Evolutionary conservation across 2,329 filamentous ascomycete genomes (phyloP).

Genomic region (Cladorrhinum sp.): DNA sequence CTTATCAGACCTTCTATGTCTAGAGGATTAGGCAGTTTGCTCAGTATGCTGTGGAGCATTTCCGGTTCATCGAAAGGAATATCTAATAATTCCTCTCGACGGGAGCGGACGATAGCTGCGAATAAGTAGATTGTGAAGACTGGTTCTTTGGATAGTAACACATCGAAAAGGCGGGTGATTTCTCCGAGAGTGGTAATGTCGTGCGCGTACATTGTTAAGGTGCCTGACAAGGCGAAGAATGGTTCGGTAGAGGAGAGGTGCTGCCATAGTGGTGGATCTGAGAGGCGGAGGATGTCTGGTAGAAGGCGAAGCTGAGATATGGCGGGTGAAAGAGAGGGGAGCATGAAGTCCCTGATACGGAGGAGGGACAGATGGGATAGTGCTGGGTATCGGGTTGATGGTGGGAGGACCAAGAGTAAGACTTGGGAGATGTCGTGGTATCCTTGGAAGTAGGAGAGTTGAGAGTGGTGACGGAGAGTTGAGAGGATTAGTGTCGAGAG

Average conservation of each 20-base stretch:
- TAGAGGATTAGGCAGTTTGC: slow-evolving; percentile 78
- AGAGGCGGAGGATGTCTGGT: slow-evolving; percentile 71
- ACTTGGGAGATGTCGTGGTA: slow-evolving; percentile 99
- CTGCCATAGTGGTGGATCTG: slow-evolving; percentile 66
- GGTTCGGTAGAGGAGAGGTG: slow-evolving; percentile 80
- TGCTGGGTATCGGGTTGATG: slow-evolving; percentile 56
- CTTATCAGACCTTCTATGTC: slow-evolving; percentile 75
- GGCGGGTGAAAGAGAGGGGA: slow-evolving; percentile 78
- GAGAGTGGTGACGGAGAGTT: slow-evolving; percentile 75
- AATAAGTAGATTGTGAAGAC: slow-evolving; percentile 89
- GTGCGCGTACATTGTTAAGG: slow-evolving; percentile 93
- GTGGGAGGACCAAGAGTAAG: slow-evolving; percentile 77
- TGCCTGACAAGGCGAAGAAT: slow-evolving; percentile 91
- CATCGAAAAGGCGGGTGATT: slow-evolving; percentile 89
- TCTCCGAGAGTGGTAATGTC: slow-evolving; percentile 87
- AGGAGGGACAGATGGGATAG: slow-evolving; percentile 82
- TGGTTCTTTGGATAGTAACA: slow-evolving; percentile 82
- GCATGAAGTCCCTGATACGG: slow-evolving; percentile 96
- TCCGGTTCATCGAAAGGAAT: slow-evolving; percentile 82
- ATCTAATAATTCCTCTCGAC: slow-evolving; percentile 80
- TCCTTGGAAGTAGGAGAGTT: slow-evolving; percentile 94
- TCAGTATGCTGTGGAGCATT: slow-evolving; percentile 85
- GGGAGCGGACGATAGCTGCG: slow-evolving; percentile 78
- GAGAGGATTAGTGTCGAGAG: slow-evolving; percentile 77
- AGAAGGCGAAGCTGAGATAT: slow-evolving; percentile 83